A percentile compares a stretch with the other conserved stretches of the same genome.
These are phyloP conservation scores for Juglanconis juglandina DNA, from an alignment of 2,329 filamentous ascomycete genomes.

Conservation along the genomic window DNA sequence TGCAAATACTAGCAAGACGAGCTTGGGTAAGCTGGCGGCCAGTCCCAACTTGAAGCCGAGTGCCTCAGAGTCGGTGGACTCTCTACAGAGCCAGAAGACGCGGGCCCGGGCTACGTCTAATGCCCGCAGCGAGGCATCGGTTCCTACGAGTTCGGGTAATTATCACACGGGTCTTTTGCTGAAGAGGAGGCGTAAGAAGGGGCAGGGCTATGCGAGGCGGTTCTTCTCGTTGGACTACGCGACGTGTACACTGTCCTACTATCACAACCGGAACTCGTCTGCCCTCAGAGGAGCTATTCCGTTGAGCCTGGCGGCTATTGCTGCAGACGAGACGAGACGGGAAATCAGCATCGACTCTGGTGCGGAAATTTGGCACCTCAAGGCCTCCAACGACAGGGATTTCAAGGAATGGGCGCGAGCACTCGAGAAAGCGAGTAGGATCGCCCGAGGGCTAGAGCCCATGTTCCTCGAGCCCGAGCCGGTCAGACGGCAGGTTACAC, in stretches of 20 bases:
- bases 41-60: conserved; percentile 43
- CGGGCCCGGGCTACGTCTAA: conserved; percentile 44
- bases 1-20: conserved; percentile 46
- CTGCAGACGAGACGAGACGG: conserved; percentile 79
- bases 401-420: conserved; percentile 86
- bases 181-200: conserved; percentile 88
- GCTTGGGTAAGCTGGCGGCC: conserved; percentile 41
- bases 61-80: conserved; percentile 57
- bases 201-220: conserved; percentile 85
- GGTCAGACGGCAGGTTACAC: conserved; percentile 18
- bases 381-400: conserved; percentile 76
- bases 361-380: conserved; percentile 93
- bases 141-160: conserved; percentile 38
- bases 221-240: conserved; percentile 97
- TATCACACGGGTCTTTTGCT: conserved; percentile 82
- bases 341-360: conserved; percentile 97
- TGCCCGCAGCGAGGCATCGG: conserved; percentile 48
- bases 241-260: conserved; percentile 92
- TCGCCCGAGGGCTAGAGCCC: conserved; percentile 53
- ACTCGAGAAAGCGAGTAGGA: conserved; percentile 74
- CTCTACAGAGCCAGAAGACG: conserved; percentile 51
- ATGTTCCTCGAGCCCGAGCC: conserved; percentile 24
- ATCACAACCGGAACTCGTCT: conserved; percentile 89
- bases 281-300: conserved; percentile 90
- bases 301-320: conserved; percentile 83